Conservation (phyloP, 2,329 filamentous ascomycete genomes). For the Arachnomyces sp. region DNA sequence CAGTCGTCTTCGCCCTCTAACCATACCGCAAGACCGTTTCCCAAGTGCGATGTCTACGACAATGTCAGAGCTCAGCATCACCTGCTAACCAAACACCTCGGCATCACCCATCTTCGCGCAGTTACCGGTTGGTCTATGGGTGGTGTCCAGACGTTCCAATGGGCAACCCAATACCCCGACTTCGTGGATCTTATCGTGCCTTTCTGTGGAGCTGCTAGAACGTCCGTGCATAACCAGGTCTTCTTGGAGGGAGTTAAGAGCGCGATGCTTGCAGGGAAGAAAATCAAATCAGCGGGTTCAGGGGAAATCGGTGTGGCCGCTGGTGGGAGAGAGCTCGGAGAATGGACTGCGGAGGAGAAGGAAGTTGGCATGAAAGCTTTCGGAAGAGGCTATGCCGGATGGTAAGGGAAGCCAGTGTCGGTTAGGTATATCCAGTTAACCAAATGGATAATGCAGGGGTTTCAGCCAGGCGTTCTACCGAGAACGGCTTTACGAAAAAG, state of each 20-base stretch:
- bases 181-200: conserved; percentile 60
- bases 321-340: conserved; percentile 31
- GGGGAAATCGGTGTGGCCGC: conserved; percentile 38
- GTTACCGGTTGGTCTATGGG: conserved; percentile 68
- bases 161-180: conserved; percentile 55
- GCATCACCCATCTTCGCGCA: conserved; percentile 52
- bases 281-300: conserved; percentile 45
- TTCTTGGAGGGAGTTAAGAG: conserved; percentile 60
- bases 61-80: conserved; percentile 61
- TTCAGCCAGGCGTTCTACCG: conserved; percentile 75
- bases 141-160: conserved; percentile 58
- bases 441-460: conserved; percentile 44
- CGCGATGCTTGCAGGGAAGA: conserved; percentile 52
- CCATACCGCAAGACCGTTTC: conserved; percentile 49
- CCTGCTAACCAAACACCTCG: conserved; percentile 57
- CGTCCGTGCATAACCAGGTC: conserved; percentile 60
- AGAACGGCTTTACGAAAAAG: conserved; percentile 58
- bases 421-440: neutral
- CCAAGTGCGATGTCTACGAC: conserved; percentile 58
- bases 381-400: conserved; percentile 69
- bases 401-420: conserved; percentile 27
- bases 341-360: conserved; percentile 49
- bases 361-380: conserved; percentile 60
- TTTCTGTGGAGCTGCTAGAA: conserved; percentile 60
- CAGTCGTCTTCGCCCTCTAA: conserved; percentile 64